A percentile compares a stretch with the other conserved stretches of the same genome.
phyloP scores from a whole-genome alignment of 164 flowering plant species.

The Magnolia sinica region DNA sequence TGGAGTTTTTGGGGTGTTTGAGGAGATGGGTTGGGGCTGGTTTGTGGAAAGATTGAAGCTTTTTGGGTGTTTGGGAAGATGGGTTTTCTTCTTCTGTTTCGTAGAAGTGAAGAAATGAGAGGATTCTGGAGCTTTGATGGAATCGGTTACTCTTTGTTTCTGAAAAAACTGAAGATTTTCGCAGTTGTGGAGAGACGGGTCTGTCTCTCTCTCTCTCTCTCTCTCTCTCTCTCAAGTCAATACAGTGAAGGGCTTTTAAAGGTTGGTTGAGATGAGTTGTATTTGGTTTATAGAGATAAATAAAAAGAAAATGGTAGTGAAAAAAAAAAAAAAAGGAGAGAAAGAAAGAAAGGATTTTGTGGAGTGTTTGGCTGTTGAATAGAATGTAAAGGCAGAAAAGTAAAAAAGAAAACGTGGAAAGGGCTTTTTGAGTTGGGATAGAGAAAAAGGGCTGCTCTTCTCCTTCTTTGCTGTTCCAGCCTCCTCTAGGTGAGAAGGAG shows the following conservation, averaged over 20 bases:
- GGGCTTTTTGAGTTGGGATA: not conserved
- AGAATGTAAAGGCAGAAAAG: not conserved
- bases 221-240: not conserved
- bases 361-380: not conserved
- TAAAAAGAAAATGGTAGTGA: not conserved
- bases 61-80: constrained; percentile 5
- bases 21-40: not conserved
- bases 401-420: not conserved
- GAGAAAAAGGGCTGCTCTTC: too few relatives aligned
- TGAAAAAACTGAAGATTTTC: not conserved
- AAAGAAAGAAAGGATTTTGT: not conserved
- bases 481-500: not conserved
- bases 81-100: not conserved
- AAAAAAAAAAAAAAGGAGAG: not conserved
- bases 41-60: not conserved
- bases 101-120: too few relatives aligned
- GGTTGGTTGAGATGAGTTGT: not conserved
- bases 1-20: not conserved
- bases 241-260: not conserved
- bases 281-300: constrained; percentile 1
- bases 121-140: too few relatives aligned
- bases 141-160: too few relatives aligned
- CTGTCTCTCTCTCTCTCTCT: not conserved
- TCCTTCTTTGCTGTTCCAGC: too few relatives aligned
- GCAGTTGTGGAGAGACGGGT: not conserved